These are phyloP conservation scores for Rosa lucieae DNA, from an alignment of 306 rosid species.

Conservation along the genomic window DNA sequence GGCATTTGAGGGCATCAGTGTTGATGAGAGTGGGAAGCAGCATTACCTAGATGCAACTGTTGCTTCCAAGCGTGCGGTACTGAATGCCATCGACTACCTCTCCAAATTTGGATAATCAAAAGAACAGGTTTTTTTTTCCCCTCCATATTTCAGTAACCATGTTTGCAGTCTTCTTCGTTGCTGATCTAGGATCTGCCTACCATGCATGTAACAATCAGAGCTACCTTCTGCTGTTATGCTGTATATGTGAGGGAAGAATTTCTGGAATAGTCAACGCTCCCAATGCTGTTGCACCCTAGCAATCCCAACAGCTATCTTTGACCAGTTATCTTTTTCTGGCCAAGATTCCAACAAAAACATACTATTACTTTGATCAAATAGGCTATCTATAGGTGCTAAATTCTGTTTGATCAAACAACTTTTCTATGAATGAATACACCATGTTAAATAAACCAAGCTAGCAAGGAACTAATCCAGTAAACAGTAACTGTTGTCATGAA, in stretches of 20 bases:
- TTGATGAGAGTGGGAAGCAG: slow-evolving; percentile 79
- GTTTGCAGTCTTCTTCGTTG: neutral
- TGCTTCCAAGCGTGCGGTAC: slow-evolving; percentile 77
- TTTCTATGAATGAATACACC: neutral
- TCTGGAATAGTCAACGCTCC: slow-evolving; percentile 84
- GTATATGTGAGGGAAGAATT: slow-evolving; percentile 84
- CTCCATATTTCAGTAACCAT: neutral
- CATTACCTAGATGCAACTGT: slow-evolving; percentile 79
- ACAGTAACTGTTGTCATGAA: neutral
- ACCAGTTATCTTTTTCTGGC: slow-evolving; percentile 48
- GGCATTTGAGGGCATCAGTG: slow-evolving; percentile 84
- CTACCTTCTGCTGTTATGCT: slow-evolving; percentile 69
- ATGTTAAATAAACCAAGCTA: neutral
- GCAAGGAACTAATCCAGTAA: neutral
- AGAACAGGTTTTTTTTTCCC: slow-evolving; percentile 51
- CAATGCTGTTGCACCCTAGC: slow-evolving; percentile 81
- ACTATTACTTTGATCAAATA: no score
- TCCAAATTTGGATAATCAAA: slow-evolving; percentile 79
- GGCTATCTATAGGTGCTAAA: neutral
- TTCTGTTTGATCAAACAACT: slow-evolving; percentile 4
- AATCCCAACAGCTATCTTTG: slow-evolving; percentile 77
- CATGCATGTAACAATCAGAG: slow-evolving; percentile 39
- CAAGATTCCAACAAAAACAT: neutral
- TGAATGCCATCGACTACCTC: slow-evolving; percentile 73
- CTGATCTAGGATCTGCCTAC: slow-evolving; percentile 8